Conservation (phyloP, 2,329 filamentous ascomycete genomes). For the Aspergillus puulaauensis region DNA sequence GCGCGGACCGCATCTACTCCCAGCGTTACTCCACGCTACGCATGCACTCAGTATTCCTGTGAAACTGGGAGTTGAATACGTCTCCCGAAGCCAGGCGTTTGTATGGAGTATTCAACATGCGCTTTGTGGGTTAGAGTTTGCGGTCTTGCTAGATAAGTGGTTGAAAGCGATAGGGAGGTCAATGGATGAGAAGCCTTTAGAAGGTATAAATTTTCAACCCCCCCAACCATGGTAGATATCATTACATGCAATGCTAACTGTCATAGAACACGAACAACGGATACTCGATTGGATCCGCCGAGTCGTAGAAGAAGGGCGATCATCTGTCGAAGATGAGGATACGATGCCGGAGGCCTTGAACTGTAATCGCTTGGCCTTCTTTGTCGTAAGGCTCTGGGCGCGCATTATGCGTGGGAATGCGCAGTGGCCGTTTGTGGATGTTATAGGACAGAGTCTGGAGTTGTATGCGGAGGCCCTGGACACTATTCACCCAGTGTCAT, state of each 20-base stretch:
- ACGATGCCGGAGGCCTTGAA: slow-evolving; percentile 1
- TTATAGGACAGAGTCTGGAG: slow-evolving; percentile 43
- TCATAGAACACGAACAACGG: slow-evolving; percentile 9
- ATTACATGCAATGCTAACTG: not conserved
- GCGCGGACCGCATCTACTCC: slow-evolving; percentile 53
- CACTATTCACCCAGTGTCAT: too few species aligned
- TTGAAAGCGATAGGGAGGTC: slow-evolving; percentile 6
- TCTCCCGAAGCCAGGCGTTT: slow-evolving; percentile 20
- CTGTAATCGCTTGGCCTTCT: slow-evolving; percentile 8
- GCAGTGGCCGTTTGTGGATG: slow-evolving; percentile 45
- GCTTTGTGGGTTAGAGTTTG: slow-evolving; percentile 26
- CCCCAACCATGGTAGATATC: too few species aligned
- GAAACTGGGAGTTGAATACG: slow-evolving; percentile 22
- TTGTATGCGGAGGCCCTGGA: slow-evolving; percentile 18
- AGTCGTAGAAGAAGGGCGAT: slow-evolving; percentile 23
- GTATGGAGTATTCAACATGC: slow-evolving; percentile 27
- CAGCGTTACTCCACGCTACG: slow-evolving; percentile 65
- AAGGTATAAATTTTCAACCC: too few species aligned
- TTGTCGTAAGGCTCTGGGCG: slow-evolving; percentile 22
- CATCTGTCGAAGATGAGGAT: slow-evolving; percentile 16
- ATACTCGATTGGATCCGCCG: slow-evolving; percentile 18
- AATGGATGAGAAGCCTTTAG: too few species aligned
- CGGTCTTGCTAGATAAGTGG: slow-evolving; percentile 25
- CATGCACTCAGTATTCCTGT: slow-evolving; percentile 62
- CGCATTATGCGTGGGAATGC: slow-evolving; percentile 30